Evolutionary conservation across 371 early-diverging fungal genomes (phyloP).

Genomic region (Mortierella sp.): DNA sequence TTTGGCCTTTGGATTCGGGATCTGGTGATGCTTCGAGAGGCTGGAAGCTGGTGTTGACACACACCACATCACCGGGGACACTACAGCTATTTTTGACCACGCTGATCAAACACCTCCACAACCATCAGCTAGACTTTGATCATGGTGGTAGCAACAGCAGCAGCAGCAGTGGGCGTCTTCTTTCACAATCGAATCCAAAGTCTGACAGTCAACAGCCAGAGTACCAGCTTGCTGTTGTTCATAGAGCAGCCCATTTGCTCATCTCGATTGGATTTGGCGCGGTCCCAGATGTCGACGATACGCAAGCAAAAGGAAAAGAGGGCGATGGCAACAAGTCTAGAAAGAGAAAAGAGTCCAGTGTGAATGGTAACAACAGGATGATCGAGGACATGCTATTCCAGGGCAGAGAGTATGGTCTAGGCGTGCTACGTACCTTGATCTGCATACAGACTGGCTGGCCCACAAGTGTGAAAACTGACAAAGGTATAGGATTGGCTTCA

Average conservation of each 20-base stretch:
- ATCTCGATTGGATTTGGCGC: conserved; percentile 26
- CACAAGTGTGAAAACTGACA: conserved; percentile 5
- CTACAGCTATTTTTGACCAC: conserved; percentile 14
- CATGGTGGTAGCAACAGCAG: not conserved
- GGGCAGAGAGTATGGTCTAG: conserved; percentile 22
- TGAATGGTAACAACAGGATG: conserved; percentile 3
- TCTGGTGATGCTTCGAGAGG: not conserved
- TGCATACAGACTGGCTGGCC: conserved; percentile 53
- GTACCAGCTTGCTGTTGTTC: conserved; percentile 12
- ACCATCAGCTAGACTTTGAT: conserved; percentile 9
- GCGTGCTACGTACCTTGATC: conserved; percentile 27
- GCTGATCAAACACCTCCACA: conserved; percentile 19
- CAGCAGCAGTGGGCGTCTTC: too few species aligned
- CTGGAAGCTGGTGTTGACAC: conserved; percentile 18
- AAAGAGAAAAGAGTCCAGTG: not conserved
- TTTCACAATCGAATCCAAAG: too few species aligned
- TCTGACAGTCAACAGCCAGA: not conserved
- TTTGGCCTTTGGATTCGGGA: conserved; percentile 35
- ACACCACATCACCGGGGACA: conserved; percentile 1
- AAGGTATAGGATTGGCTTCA: too few species aligned
- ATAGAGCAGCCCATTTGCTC: conserved; percentile 18
- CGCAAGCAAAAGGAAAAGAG: not conserved
- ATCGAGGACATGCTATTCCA: conserved; percentile 21
- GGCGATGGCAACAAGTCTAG: not conserved
- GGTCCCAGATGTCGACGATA: too few species aligned